These are phyloP conservation scores for Pseudoperonospora humuli DNA, from an alignment of 352 stramenopile genomes.

Conservation along the genomic window DNA sequence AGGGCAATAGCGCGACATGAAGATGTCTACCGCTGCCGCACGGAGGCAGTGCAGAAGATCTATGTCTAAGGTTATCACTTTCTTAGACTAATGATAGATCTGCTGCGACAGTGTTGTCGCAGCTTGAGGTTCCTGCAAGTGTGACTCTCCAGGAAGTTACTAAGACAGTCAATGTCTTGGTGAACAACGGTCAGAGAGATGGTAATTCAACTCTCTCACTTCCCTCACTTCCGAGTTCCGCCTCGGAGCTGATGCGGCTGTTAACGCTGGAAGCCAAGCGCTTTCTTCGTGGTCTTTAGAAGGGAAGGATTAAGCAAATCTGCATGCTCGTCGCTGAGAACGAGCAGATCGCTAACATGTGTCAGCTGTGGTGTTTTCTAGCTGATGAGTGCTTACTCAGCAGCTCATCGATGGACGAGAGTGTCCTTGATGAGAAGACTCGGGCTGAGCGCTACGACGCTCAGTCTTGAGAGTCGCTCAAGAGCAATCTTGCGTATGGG, in stretches of 20 bases:
- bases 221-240: neutral
- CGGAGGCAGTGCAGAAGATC: too few relatives aligned
- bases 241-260: neutral
- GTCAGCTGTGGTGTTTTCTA: neutral
- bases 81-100: too few relatives aligned
- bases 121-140: neutral
- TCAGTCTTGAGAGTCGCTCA: neutral
- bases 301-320: neutral
- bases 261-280: neutral
- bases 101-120: too few relatives aligned
- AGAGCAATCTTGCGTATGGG: neutral
- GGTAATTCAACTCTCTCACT: neutral
- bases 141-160: neutral
- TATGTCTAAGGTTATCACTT: too few relatives aligned
- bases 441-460: neutral
- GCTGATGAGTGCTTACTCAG: neutral
- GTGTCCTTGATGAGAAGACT: neutral
- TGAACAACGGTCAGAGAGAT: neutral
- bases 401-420: neutral
- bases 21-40: too few relatives aligned
- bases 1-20: neutral
- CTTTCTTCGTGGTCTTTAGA: neutral
- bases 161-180: neutral
- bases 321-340: neutral
- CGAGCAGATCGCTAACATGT: neutral